Evolutionary conservation across 371 early-diverging fungal species (phyloP).

Genomic region (Mortierella sp.): DNA sequence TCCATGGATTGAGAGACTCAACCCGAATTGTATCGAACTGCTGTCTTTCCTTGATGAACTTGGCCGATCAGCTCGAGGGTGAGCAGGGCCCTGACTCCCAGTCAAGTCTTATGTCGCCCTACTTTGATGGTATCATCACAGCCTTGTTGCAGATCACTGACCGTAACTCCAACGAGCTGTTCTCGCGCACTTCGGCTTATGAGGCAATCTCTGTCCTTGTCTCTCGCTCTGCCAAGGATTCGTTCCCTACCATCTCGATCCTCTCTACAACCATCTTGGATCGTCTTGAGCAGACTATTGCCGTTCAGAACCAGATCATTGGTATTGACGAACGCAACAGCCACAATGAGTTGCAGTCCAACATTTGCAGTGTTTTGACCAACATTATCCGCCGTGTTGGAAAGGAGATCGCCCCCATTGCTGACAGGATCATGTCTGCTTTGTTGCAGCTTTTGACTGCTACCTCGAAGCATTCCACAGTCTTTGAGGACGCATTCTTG

Average conservation of each 20-base stretch:
- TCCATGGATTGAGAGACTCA: slow-evolving; percentile 83
- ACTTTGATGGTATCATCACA: slow-evolving; percentile 81
- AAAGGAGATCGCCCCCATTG: slow-evolving; percentile 70
- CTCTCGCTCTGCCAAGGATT: slow-evolving; percentile 78
- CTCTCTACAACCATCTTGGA: slow-evolving; percentile 79
- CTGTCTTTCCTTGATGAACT: slow-evolving; percentile 87
- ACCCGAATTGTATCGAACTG: slow-evolving; percentile 93
- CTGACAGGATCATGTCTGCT: slow-evolving; percentile 91
- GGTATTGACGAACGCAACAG: slow-evolving; percentile 82
- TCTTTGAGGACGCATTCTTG: slow-evolving; percentile 94
- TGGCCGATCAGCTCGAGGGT: slow-evolving; percentile 80
- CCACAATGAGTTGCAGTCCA: slow-evolving; percentile 88
- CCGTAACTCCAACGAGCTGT: slow-evolving; percentile 74
- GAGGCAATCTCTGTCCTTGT: slow-evolving; percentile 89
- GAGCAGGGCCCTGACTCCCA: slow-evolving; percentile 61
- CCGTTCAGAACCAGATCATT: slow-evolving; percentile 73
- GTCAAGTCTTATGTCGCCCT: slow-evolving; percentile 79
- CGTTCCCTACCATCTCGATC: slow-evolving; percentile 74
- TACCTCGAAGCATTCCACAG: slow-evolving; percentile 82
- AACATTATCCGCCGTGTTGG: slow-evolving; percentile 81
- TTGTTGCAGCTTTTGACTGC: slow-evolving; percentile 74
- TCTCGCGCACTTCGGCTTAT: slow-evolving; percentile 91
- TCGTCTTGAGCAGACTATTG: slow-evolving; percentile 78
- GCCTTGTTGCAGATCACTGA: slow-evolving; percentile 84
- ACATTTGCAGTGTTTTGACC: slow-evolving; percentile 89